Conservation (phyloP, 106 monocot genomes). For the Chionographis japonica region DNA sequence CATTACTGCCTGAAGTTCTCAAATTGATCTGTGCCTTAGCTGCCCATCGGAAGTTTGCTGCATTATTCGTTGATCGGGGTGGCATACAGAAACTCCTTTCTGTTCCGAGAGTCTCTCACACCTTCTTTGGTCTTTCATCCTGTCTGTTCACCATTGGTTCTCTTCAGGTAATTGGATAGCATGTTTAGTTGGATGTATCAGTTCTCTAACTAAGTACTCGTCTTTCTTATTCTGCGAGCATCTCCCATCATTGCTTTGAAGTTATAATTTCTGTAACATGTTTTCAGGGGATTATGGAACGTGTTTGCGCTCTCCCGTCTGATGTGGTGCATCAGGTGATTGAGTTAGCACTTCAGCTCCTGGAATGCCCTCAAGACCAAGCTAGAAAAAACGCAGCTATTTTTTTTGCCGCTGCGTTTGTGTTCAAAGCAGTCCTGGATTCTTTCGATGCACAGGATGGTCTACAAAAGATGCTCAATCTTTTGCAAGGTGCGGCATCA, state of each 20-base stretch:
- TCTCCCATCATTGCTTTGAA: neutral
- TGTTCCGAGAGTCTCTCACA: conserved; percentile 53
- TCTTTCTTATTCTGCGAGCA: conserved; percentile 6
- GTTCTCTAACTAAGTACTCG: neutral
- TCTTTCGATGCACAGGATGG: conserved; percentile 88
- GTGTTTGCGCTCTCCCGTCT: conserved; percentile 83
- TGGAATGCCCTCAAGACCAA: conserved; percentile 79
- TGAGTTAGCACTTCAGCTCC: conserved; percentile 84
- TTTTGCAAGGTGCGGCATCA: conserved; percentile 70
- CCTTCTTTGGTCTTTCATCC: conserved; percentile 79
- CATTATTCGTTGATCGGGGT: conserved; percentile 87
- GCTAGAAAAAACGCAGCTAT: conserved; percentile 93
- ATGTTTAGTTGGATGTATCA: neutral
- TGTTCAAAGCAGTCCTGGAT: conserved; percentile 85
- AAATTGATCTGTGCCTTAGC: conserved; percentile 82
- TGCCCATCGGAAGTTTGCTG: conserved; percentile 90
- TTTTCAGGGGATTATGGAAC: conserved; percentile 88
- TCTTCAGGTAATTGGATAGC: conserved; percentile 64
- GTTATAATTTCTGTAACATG: conserved; percentile 6
- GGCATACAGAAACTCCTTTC: conserved; percentile 86
- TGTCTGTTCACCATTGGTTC: conserved; percentile 96
- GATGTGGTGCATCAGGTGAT: conserved; percentile 62
- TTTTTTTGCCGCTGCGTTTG: conserved; percentile 82
- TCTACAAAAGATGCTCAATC: conserved; percentile 70
- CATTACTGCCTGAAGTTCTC: conserved; percentile 77